Conservation (phyloP, 2,329 filamentous ascomycete species). For the Nothophoma quercina region DNA sequence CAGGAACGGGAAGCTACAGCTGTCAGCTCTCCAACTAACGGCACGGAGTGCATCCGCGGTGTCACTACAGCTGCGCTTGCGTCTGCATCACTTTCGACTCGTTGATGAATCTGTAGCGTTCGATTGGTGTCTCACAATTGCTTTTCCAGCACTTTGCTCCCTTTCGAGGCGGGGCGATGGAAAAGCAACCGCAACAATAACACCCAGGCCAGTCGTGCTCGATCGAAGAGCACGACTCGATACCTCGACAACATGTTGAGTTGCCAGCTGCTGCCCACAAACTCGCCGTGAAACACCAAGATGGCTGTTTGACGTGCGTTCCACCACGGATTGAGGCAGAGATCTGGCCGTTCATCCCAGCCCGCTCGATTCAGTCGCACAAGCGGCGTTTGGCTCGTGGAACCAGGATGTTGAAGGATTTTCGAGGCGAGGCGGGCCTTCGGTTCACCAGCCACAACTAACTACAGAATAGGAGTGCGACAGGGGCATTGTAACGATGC, state of each 20-base stretch:
- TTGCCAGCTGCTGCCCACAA: background rate
- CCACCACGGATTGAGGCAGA: background rate
- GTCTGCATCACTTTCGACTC: background rate
- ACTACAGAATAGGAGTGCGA: slow-evolving; percentile 2
- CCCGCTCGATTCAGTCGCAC: background rate
- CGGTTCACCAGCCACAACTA: slow-evolving; percentile 19
- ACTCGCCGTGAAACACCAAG: slow-evolving; percentile 4
- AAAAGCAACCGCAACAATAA: slow-evolving; percentile 5
- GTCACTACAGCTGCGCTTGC: slow-evolving; percentile 3
- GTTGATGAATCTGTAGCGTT: background rate
- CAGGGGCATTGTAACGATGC: slow-evolving; percentile 13
- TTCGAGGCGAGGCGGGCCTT: slow-evolving; percentile 12
- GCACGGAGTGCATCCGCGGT: slow-evolving; percentile 2
- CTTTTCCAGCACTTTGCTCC: background rate
- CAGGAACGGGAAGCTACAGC: slow-evolving; percentile 3
- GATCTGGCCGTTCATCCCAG: background rate
- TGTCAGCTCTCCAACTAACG: background rate
- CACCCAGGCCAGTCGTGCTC: slow-evolving; percentile 4
- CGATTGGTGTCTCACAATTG: slow-evolving; percentile 2
- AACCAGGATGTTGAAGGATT: slow-evolving; percentile 19
- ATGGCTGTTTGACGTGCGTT: slow-evolving; percentile 3
- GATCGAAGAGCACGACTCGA: slow-evolving; percentile 1
- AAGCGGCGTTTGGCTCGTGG: slow-evolving; percentile 12
- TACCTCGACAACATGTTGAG: background rate
- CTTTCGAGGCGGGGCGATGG: slow-evolving; percentile 10